Conservation (phyloP, 2,329 filamentous ascomycete genomes). For the Cladosporium sp. region DNA sequence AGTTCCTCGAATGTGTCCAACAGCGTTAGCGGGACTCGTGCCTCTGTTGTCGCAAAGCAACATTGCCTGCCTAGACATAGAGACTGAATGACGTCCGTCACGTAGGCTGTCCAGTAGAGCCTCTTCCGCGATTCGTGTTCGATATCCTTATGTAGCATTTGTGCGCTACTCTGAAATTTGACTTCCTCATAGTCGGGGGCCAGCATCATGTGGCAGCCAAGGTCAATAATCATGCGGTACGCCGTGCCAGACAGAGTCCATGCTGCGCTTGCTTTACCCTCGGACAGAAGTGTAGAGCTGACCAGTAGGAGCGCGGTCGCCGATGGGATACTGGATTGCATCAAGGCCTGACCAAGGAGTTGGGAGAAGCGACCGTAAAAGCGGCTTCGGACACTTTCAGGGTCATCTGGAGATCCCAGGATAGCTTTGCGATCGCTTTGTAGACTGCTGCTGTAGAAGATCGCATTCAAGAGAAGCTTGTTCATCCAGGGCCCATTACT, state of each 20-base stretch:
- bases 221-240: not conserved
- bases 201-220: not conserved
- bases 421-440: not conserved
- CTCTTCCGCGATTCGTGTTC: not conserved
- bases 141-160: not conserved
- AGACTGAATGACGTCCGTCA: not conserved
- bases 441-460: not conserved
- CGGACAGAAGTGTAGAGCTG: not conserved
- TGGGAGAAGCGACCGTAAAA: not conserved
- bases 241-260: not conserved
- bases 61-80: not conserved
- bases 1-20: not conserved
- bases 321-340: not conserved
- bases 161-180: not conserved
- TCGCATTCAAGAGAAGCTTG: not conserved
- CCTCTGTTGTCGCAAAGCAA: not conserved
- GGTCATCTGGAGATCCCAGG: not conserved
- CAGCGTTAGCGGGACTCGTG: not conserved
- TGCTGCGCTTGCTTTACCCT: not conserved
- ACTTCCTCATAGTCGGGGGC: not conserved
- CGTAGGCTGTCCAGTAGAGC: not conserved
- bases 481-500: not conserved
- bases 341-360: not conserved
- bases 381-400: not conserved
- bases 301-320: not conserved